Evolutionary conservation across 2,329 filamentous ascomycete species (phyloP).

Genomic region (Stagonosporopsis tanaceti): DNA sequence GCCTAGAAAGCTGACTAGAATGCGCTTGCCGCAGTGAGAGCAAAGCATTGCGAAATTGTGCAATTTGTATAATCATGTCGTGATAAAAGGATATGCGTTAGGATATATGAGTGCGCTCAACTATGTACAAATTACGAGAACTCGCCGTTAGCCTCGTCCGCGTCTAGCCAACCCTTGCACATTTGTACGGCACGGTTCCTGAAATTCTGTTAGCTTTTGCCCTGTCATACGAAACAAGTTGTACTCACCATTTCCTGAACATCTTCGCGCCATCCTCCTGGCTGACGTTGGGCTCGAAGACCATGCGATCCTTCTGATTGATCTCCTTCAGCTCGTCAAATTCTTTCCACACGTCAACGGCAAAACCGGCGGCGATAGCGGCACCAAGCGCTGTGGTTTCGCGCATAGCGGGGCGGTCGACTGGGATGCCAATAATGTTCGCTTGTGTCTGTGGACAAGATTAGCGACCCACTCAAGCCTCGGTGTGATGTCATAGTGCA

Average conservation of each 20-base stretch:
- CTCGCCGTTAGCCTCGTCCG: constrained; percentile 50
- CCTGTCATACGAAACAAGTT: no score
- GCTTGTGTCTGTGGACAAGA: constrained; percentile 70
- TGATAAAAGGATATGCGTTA: constrained; percentile 4
- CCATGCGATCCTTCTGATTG: constrained; percentile 72
- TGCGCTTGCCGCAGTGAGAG: no score
- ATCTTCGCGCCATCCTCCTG: constrained; percentile 66
- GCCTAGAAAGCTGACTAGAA: no score
- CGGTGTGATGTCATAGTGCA: constrained; percentile 14
- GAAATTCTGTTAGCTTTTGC: background rate
- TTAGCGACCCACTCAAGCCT: constrained; percentile 25
- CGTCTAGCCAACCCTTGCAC: constrained; percentile 75
- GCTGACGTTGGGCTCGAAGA: constrained; percentile 73
- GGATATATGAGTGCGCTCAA: constrained; percentile 18
- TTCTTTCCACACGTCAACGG: constrained; percentile 78
- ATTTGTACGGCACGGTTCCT: constrained; percentile 70
- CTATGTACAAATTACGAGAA: constrained; percentile 31
- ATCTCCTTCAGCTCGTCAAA: constrained; percentile 77
- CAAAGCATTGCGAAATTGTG: no score
- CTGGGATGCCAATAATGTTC: constrained; percentile 82
- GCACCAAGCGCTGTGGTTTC: constrained; percentile 90
- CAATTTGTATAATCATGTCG: background rate
- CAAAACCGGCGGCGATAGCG: constrained; percentile 88
- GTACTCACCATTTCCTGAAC: constrained; percentile 69
- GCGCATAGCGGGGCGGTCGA: constrained; percentile 85